Base-by-base conservation (phyloP, 257 asterid genomes). In the Capsicum chinense region DNA sequence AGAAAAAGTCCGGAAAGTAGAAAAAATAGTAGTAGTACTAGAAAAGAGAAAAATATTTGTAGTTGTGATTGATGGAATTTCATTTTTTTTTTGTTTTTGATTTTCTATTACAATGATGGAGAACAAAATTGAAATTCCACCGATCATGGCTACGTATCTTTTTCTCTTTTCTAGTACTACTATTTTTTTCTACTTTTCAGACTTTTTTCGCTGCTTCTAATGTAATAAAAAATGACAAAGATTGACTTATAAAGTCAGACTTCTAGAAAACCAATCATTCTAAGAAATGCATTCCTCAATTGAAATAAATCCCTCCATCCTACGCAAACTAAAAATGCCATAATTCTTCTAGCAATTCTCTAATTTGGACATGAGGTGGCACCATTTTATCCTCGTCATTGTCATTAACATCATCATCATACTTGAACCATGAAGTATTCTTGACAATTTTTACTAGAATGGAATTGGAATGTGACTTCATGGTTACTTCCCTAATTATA, bases 191-290 rank as follows among this genome's bases (percentile, higher is more conserved):
- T 44, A 3, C 6, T 39, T 39, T 39, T 39, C 11, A 57, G n/a
- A n/a, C 44, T 56, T 50, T 60, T 26, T 26, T 44, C 33, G 26
- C 14, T 19, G 37, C 17, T 56, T 79, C 17, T 19, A 52, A 79
- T 63, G 7, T 44, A 0, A 44, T 0, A 44, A 44, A 44, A 44
- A 44, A 44, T 3, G 6, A 44, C 48, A 44, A 6, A 44, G 48
- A 44, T 8, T 44, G 48, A 44, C 6, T 6, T 44, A 5, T 35
- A 0, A 3, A 44, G 48, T 44, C 48, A 44, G 10, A 94, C 85
- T 83, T 95, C 98, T 10, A 93, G 94, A 88, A 95, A 95, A 50
- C 95, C 99, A 58, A 95, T 94, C 93, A 94, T 91, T 85, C 92
- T 84, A 60, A 95, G 93, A 87, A 95, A 80, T 13, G 94, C 90